A percentile compares a stretch with the other conserved stretches of the same genome.
phyloP scores from a whole-genome alignment of 2,329 filamentous ascomycete species.

The Alternaria tenuissima region DNA sequence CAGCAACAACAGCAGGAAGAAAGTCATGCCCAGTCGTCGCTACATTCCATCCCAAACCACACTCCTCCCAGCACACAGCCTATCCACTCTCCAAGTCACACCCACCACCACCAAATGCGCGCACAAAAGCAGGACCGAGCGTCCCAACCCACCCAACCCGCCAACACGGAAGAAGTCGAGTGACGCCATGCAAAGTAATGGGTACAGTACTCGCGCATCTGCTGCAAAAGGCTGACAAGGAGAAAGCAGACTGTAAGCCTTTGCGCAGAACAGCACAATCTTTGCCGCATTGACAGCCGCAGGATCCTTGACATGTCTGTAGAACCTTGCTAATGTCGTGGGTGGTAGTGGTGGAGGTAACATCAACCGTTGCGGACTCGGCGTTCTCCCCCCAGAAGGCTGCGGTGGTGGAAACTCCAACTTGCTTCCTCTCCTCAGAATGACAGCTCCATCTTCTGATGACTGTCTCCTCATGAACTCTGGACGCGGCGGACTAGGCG shows the following conservation, averaged over 20 bases:
- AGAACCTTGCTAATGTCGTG: neutral
- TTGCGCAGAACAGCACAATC: conserved; percentile 71
- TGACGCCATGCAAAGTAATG: conserved; percentile 73
- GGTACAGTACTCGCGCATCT: conserved; percentile 70
- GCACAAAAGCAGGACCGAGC: conserved; percentile 54
- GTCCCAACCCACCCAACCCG: conserved; percentile 45
- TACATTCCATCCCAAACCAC: conserved; percentile 30
- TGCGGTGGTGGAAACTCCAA: conserved; percentile 32
- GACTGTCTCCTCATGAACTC: conserved; percentile 26
- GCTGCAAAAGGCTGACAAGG: conserved; percentile 77
- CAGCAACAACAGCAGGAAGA: too few species aligned
- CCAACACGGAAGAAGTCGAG: conserved; percentile 62
- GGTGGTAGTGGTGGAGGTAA: conserved; percentile 40
- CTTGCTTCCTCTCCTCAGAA: conserved; percentile 36
- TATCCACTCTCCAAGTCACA: conserved; percentile 42
- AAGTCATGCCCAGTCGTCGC: neutral
- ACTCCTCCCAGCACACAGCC: conserved; percentile 44
- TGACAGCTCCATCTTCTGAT: conserved; percentile 40
- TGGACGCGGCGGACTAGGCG: conserved; percentile 44
- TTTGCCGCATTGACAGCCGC: conserved; percentile 54
- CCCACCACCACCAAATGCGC: conserved; percentile 59
- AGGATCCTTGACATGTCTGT: conserved; percentile 41
- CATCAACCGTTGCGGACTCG: conserved; percentile 41
- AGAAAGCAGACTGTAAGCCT: conserved; percentile 70
- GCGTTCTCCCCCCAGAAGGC: conserved; percentile 24